A percentile compares a stretch with the other conserved stretches of the same genome.
Evolutionary conservation across 2,329 filamentous ascomycete species (phyloP).

Genomic region (Diplodia mutila): DNA sequence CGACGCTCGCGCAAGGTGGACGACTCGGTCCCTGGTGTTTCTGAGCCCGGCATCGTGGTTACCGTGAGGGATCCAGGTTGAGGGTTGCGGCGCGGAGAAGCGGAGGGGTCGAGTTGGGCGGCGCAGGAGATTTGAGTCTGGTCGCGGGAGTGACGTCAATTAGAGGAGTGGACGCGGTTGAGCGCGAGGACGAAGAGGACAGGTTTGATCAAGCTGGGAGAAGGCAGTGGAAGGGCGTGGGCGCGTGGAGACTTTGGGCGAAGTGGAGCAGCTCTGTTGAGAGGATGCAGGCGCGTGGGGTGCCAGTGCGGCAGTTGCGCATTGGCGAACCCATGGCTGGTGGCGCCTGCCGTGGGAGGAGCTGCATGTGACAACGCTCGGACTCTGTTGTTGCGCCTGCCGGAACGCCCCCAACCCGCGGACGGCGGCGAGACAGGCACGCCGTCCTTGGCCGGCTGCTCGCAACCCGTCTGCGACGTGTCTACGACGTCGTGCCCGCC

Average conservation of each 20-base stretch:
- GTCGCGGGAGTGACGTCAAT: constrained; percentile 6
- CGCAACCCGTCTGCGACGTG: background rate
- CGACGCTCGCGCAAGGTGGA: constrained; percentile 20
- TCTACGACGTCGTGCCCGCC: no score
- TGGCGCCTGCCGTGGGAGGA: background rate
- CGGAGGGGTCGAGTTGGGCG: background rate
- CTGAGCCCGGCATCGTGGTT: constrained; percentile 21
- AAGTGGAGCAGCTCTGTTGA: constrained; percentile 1
- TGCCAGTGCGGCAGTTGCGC: background rate
- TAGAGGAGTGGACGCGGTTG: background rate
- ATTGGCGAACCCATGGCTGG: background rate
- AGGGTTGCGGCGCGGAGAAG: background rate
- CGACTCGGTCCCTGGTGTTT: constrained; percentile 16
- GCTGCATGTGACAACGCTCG: constrained; percentile 10
- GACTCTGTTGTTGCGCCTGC: background rate
- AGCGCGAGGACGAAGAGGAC: background rate
- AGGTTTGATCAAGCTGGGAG: background rate
- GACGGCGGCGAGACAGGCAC: constrained; percentile 2
- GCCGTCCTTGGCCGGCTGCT: background rate
- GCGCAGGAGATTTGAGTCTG: background rate
- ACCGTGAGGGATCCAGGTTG: background rate
- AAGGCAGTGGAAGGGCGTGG: background rate
- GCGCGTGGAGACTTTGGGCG: background rate
- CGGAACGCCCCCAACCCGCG: background rate
- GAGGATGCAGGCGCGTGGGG: background rate